Conservation (phyloP, 2,329 filamentous ascomycete genomes). For the Acrocalymma vagum region DNA sequence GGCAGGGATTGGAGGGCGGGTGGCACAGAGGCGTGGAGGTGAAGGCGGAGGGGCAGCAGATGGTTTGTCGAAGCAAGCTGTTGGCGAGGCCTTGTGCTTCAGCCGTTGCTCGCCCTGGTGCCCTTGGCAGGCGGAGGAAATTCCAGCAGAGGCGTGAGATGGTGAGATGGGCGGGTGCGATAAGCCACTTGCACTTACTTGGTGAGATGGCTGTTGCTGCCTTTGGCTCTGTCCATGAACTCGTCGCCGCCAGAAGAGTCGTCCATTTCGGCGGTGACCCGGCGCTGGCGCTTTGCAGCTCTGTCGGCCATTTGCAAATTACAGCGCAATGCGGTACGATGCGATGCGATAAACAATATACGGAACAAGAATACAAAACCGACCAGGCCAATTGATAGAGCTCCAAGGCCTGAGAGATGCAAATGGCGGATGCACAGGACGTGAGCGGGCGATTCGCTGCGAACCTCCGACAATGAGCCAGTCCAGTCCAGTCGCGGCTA, state of each 20-base stretch:
- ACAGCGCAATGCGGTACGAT: too few species aligned
- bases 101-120: constrained; percentile 29
- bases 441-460: too few species aligned
- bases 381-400: too few species aligned
- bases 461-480: too few species aligned
- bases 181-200: constrained; percentile 37
- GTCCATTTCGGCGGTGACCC: constrained; percentile 51
- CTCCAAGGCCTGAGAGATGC: too few species aligned
- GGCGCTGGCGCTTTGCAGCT: constrained; percentile 49
- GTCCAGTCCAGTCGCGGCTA: too few species aligned
- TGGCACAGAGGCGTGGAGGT: constrained; percentile 27
- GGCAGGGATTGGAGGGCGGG: constrained; percentile 27
- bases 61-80: constrained; percentile 10
- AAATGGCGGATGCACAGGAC: too few species aligned
- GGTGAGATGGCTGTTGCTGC: constrained; percentile 38
- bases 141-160: too few species aligned
- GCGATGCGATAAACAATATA: too few species aligned
- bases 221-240: constrained; percentile 42
- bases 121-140: constrained; percentile 28
- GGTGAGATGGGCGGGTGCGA: constrained; percentile 11
- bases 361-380: too few species aligned
- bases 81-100: constrained; percentile 13
- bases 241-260: constrained; percentile 42
- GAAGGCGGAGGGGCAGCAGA: constrained; percentile 21
- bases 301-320: constrained; percentile 46